Evolutionary conservation across 495 filamentous ascomycete genomes (phyloP), one percentile per base, ranked within the genome.

Genomic region (Elasticomyces elasticus): DNA sequence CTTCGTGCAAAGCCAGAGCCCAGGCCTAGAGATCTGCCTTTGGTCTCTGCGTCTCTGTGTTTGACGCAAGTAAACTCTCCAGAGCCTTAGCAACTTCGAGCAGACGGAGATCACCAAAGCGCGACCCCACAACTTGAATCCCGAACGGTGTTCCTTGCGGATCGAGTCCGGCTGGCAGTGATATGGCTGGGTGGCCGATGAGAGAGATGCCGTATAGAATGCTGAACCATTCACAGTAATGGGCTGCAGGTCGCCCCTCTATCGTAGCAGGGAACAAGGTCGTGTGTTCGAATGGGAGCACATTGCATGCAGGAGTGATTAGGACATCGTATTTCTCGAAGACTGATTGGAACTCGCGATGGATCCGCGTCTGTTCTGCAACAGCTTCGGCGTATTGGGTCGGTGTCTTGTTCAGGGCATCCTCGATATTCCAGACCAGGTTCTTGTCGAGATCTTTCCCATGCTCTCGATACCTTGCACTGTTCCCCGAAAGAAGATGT

Each of bases 321-420:
- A 44, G 40, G 10, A 44, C 19, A 44, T 44, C 40, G 40, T 44
- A 44, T 20, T 44, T 22, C 10, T 44, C 40, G 40, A 44, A 44
- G 10, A 22, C 40, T 10, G 40, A 11, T 22, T 44, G 40, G 9
- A 44, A 10, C 12, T 11, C 40, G 9, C 19, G 9, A 44, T 44
- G 23, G 9, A 44, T 11, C 9, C 40, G 40, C 9, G 40, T 44
- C 40, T 44, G 40, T 20, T 44, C 40, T 10, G 19, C 40, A 10
- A 11, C 12, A 9, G 40, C 40, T 10, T 11, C 23, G 10, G 40
- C 40, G 19, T 44, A 44, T 22, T 44, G 10, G 9, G 19, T 44
- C 7, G 40, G 10, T 22, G 40, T 44, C 40, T 11, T 44, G 9
- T 44, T 44, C 40, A 44, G 9, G 40, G 40, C 40, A 7, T 10